Evolutionary conservation across 1,284 basidiomycete genomes (phyloP).

Genomic region (Malassezia slooffiae): DNA sequence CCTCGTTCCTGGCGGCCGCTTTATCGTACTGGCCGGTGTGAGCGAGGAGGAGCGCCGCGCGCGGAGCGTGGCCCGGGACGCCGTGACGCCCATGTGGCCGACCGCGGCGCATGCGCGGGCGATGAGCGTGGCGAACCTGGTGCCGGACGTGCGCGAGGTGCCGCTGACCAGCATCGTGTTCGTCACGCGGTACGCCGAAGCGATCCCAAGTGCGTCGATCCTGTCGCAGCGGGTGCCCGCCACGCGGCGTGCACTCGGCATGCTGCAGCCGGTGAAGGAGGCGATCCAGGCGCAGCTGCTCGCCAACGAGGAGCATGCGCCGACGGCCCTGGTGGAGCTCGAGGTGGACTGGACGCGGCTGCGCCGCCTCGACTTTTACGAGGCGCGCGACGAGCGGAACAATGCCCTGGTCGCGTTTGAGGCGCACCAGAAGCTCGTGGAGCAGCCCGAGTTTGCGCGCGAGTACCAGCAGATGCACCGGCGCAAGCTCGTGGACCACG

Average conservation of each 20-base stretch:
- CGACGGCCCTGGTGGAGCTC: conserved; percentile 3
- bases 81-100: conserved; percentile 9
- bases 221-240: conserved; percentile 54
- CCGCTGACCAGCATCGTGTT: conserved; percentile 65
- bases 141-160: conserved; percentile 56
- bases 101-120: neutral
- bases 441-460: conserved; percentile 53
- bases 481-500: conserved; percentile 61
- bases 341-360: conserved; percentile 66
- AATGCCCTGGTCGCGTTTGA: conserved; percentile 47
- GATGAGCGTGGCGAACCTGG: neutral
- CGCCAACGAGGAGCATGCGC: neutral
- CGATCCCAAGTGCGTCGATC: conserved; percentile 48
- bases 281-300: conserved; percentile 2
- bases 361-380: conserved; percentile 82
- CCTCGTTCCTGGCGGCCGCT: conserved; percentile 54
- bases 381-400: conserved; percentile 60
- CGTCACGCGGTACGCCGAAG: conserved; percentile 51
- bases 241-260: conserved; percentile 49
- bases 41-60: conserved; percentile 24
- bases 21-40: conserved; percentile 65
- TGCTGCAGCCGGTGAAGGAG: conserved; percentile 6
- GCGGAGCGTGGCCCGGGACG: neutral
- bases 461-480: conserved; percentile 67
- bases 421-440: conserved; percentile 15